Evolutionary conservation across 768 basidiomycete species (phyloP).

Genomic region (Dentipellis sp.): DNA sequence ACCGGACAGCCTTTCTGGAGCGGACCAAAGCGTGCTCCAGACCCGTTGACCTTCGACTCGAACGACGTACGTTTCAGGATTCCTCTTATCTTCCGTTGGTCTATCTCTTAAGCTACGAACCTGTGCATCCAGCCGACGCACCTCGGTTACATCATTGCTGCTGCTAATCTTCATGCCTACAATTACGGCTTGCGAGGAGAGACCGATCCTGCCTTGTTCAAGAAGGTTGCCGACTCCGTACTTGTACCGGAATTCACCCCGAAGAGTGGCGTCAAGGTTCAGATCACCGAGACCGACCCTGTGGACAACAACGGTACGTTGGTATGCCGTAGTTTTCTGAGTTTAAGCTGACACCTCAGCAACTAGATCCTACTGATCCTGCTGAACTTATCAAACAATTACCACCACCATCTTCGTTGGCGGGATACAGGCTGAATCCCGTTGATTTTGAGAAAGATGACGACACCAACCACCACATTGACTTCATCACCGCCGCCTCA

Average conservation of each 20-base stretch:
- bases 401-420: constrained; percentile 84
- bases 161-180: constrained; percentile 93
- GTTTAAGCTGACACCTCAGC: background rate
- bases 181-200: constrained; percentile 96
- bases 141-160: constrained; percentile 82
- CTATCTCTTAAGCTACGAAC: background rate
- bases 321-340: constrained; percentile 20
- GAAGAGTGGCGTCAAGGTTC: constrained; percentile 84
- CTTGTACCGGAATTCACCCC: constrained; percentile 91
- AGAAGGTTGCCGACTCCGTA: constrained; percentile 74
- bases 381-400: constrained; percentile 55
- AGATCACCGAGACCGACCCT: constrained; percentile 89
- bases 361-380: constrained; percentile 25
- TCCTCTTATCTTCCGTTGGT: background rate
- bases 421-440: constrained; percentile 90
- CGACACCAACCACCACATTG: constrained; percentile 95
- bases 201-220: constrained; percentile 69
- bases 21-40: constrained; percentile 95
- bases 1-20: constrained; percentile 98
- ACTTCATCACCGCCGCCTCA: constrained; percentile 96
- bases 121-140: constrained; percentile 57
- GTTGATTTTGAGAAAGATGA: constrained; percentile 99
- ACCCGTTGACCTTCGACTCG: constrained; percentile 78
- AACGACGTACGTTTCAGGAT: constrained; percentile 55
- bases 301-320: constrained; percentile 35